phyloP scores from a whole-genome alignment of 2,329 filamentous ascomycete species.

The Fusarium sp. region DNA sequence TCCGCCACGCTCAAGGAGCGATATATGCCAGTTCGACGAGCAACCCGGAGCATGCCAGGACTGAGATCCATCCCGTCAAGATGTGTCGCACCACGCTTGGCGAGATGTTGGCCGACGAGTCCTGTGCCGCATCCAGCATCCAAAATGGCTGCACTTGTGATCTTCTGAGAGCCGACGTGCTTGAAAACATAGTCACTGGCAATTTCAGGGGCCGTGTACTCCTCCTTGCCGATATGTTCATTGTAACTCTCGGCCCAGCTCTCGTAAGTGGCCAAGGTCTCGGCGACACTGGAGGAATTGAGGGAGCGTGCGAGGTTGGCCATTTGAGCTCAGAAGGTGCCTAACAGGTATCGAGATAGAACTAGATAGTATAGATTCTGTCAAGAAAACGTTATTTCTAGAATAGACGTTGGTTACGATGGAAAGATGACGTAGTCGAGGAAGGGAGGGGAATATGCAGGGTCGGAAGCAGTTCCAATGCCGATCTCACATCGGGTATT shows the following conservation, averaged over 20 bases:
- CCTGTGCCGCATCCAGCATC: conserved; percentile 67
- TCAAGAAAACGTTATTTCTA: too few relatives aligned
- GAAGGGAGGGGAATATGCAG: not conserved
- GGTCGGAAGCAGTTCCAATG: not conserved
- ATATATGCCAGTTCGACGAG: conserved; percentile 57
- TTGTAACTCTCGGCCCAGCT: conserved; percentile 47
- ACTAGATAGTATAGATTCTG: too few relatives aligned
- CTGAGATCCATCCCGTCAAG: conserved; percentile 64
- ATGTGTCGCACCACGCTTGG: conserved; percentile 50
- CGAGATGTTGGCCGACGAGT: conserved; percentile 59
- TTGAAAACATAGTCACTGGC: conserved; percentile 44
- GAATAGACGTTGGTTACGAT: not conserved
- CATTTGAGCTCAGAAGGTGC: not conserved
- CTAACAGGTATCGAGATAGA: too few relatives aligned
- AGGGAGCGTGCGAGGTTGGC: conserved; percentile 20
- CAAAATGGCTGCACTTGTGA: conserved; percentile 48
- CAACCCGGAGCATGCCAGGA: conserved; percentile 61
- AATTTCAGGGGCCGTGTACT: conserved; percentile 54
- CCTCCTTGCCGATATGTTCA: conserved; percentile 45
- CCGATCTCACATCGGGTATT: not conserved
- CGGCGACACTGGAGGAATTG: conserved; percentile 18
- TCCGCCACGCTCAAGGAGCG: conserved; percentile 55
- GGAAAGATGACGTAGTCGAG: not conserved
- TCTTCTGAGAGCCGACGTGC: conserved; percentile 17
- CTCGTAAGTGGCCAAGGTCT: conserved; percentile 36